These are phyloP conservation scores for Pelargonium fulgidum DNA, from an alignment of 441 rosid species.

Conservation along the genomic window DNA sequence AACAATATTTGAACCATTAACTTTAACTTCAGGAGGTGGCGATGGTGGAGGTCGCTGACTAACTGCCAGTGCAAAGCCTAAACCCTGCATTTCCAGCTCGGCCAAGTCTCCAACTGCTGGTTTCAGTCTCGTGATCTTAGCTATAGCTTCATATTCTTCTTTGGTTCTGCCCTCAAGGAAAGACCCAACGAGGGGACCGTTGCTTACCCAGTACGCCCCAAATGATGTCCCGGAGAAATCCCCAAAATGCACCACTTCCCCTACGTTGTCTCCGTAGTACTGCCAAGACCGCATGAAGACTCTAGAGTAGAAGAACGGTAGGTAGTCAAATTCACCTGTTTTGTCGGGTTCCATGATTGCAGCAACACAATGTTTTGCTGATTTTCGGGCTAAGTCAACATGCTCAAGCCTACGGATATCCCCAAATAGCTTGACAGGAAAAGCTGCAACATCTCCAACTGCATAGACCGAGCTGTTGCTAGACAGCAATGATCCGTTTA, in stretches of 20 bases:
- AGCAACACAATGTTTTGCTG: conserved; percentile 72
- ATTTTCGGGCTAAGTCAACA: conserved; percentile 80
- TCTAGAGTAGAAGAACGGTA: conserved; percentile 92
- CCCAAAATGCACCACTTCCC: conserved; percentile 86
- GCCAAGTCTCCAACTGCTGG: conserved; percentile 46
- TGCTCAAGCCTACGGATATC: conserved; percentile 94
- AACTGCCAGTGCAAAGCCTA: conserved; percentile 51
- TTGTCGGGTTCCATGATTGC: conserved; percentile 66
- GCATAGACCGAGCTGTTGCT: conserved; percentile 83
- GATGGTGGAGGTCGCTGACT: conserved; percentile 31
- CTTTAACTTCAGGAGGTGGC: conserved; percentile 17
- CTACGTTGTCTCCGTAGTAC: conserved; percentile 74
- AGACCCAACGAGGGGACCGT: conserved; percentile 73
- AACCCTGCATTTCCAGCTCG: conserved; percentile 58
- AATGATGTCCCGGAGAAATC: conserved; percentile 55
- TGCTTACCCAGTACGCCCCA: conserved; percentile 85
- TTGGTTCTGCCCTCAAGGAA: conserved; percentile 95
- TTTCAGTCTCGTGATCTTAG: conserved; percentile 53
- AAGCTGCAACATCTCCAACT: conserved; percentile 86
- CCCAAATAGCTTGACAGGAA: conserved; percentile 71
- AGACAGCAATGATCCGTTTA: conserved; percentile 67
- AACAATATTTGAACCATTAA: conserved; percentile 28
- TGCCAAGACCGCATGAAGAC: conserved; percentile 83
- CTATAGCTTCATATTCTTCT: conserved; percentile 80
- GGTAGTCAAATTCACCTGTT: conserved; percentile 61